These are phyloP conservation scores for Zizania latifolia DNA, from an alignment of 176 grass and related monocot genomes.

Conservation along the genomic window DNA sequence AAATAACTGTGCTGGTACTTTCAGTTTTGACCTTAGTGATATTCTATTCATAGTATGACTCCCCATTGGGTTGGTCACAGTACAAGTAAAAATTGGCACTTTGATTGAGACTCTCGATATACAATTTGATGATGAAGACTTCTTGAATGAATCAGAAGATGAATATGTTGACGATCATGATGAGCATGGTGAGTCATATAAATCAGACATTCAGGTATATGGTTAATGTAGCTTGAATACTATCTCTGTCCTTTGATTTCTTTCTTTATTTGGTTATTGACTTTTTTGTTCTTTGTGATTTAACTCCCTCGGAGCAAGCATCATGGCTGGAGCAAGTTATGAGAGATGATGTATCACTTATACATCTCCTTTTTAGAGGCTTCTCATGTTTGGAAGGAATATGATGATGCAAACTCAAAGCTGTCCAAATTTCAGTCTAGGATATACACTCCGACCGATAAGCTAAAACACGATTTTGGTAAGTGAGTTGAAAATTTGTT, in stretches of 20 bases:
- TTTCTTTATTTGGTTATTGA: not conserved
- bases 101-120: too few species aligned
- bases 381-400: conserved; percentile 78
- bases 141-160: conserved; percentile 47
- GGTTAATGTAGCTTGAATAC: conserved; percentile 12
- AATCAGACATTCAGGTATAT: conserved; percentile 70
- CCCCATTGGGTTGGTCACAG: not conserved
- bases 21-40: not conserved
- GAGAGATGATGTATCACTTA: conserved; percentile 9
- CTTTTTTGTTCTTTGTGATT: conserved; percentile 40
- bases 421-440: conserved; percentile 87
- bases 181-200: conserved; percentile 36
- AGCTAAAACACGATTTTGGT: conserved; percentile 90
- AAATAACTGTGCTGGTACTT: not conserved
- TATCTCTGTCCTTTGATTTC: not conserved
- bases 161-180: conserved; percentile 62
- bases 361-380: conserved; percentile 56
- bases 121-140: conserved; percentile 58
- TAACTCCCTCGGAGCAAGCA: conserved; percentile 37
- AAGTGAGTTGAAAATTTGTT: conserved; percentile 24
- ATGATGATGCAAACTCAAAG: conserved; percentile 86
- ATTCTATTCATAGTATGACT: not conserved
- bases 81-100: not conserved
- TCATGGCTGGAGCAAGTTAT: conserved; percentile 58
- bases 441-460: conserved; percentile 60